A percentile compares a stretch with the other conserved stretches of the same genome.
Conservation (phyloP, 2,329 filamentous ascomycete species). For the Scolecobasidium constrictum region DNA sequence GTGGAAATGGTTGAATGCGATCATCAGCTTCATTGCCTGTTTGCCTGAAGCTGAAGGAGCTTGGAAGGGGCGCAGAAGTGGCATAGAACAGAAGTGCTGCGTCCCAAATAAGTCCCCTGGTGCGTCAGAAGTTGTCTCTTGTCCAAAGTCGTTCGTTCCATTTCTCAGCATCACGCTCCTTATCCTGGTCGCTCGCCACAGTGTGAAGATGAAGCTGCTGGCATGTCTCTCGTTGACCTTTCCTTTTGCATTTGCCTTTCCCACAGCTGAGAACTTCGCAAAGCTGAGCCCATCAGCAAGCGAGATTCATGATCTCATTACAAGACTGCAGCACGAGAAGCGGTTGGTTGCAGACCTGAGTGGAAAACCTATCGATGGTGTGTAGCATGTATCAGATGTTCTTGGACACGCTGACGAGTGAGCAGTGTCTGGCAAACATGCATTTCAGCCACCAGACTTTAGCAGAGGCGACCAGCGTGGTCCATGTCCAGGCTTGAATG, state of each 20-base stretch:
- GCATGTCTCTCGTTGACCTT: neutral
- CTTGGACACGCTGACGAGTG: neutral
- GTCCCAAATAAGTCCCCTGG: too few species aligned
- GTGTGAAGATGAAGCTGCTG: neutral
- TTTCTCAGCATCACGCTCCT: too few species aligned
- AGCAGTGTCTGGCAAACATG: neutral
- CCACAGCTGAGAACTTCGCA: neutral
- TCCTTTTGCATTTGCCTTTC: neutral
- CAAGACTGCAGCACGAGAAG: neutral
- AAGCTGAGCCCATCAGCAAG: neutral
- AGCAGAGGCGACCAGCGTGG: neutral
- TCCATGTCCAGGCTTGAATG: constrained; percentile 6
- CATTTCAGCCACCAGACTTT: constrained; percentile 3
- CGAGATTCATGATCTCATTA: neutral
- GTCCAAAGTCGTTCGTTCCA: too few species aligned
- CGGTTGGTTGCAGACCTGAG: neutral
- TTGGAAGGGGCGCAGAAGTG: too few species aligned
- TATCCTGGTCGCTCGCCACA: too few species aligned
- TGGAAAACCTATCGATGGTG: neutral
- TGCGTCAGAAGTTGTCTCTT: too few species aligned
- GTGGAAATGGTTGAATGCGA: too few species aligned
- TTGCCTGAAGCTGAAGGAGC: too few species aligned
- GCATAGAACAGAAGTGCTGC: too few species aligned
- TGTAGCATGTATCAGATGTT: too few species aligned
- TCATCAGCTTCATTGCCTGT: too few species aligned